Evolutionary conservation across 2,329 filamentous ascomycete species (phyloP).

Genomic region (Fusarium piperis): DNA sequence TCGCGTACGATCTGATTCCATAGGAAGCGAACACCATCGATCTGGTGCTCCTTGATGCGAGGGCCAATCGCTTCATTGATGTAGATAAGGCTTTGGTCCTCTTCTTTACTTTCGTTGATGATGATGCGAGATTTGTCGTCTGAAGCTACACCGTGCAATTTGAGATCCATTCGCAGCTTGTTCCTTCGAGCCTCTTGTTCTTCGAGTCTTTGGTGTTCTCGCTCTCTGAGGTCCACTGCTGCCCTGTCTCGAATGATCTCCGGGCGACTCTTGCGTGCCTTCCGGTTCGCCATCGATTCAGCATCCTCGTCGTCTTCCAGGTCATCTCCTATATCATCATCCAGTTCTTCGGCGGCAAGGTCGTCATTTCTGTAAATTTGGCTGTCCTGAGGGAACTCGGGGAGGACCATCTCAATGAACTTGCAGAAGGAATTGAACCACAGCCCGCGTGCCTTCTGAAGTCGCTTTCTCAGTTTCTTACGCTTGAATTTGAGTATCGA

Average conservation of each 20-base stretch:
- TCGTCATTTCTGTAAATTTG: slow-evolving; percentile 47
- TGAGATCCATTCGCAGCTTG: slow-evolving; percentile 59
- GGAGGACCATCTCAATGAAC: slow-evolving; percentile 41
- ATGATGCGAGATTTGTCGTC: slow-evolving; percentile 63
- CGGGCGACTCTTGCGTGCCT: slow-evolving; percentile 36
- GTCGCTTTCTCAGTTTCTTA: slow-evolving; percentile 29
- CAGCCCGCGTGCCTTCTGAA: slow-evolving; percentile 6
- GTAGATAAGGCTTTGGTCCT: slow-evolving; percentile 69
- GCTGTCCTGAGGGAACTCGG: slow-evolving; percentile 46
- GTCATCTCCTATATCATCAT: slow-evolving; percentile 23
- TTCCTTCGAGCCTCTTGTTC: slow-evolving; percentile 64
- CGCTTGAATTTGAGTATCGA: slow-evolving; percentile 28
- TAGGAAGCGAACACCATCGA: slow-evolving; percentile 84
- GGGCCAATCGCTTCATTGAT: slow-evolving; percentile 71
- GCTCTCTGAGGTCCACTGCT: slow-evolving; percentile 63
- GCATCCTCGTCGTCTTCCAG: slow-evolving; percentile 25
- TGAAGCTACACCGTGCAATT: slow-evolving; percentile 52
- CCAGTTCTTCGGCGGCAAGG: background rate
- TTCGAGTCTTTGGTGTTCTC: slow-evolving; percentile 61
- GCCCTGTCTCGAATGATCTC: slow-evolving; percentile 50
- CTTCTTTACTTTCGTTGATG: slow-evolving; percentile 73
- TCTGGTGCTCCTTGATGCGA: slow-evolving; percentile 81
- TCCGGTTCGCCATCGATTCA: slow-evolving; percentile 21
- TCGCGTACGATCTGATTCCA: slow-evolving; percentile 83
- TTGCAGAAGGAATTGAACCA: slow-evolving; percentile 38